These are phyloP conservation scores for Scheffersomyces segobiensis DNA, from an alignment of 1,139 yeast genomes.

Conservation along the genomic window DNA sequence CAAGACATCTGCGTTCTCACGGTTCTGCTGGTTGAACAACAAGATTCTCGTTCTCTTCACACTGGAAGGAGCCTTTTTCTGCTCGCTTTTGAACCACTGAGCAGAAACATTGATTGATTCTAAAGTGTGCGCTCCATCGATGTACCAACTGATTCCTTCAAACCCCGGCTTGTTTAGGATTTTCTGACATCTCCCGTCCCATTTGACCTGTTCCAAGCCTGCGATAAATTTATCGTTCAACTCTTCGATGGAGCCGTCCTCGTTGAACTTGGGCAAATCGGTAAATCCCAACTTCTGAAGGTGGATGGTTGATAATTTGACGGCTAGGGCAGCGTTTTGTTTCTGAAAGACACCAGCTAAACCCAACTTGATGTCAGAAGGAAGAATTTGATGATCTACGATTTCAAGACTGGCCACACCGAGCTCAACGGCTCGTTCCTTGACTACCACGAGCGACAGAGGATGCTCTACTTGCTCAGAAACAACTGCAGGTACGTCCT, in stretches of 20 bases:
- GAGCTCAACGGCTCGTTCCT: conserved; percentile 65
- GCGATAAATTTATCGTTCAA: conserved; percentile 57
- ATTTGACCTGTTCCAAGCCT: conserved; percentile 70
- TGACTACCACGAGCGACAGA: conserved; percentile 52
- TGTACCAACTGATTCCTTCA: conserved; percentile 63
- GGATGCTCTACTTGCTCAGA: conserved; percentile 55
- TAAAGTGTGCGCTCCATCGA: conserved; percentile 95
- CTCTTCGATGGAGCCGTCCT: conserved; percentile 18
- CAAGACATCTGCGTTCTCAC: conserved; percentile 72
- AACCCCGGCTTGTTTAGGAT: conserved; percentile 44
- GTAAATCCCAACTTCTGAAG: conserved; percentile 47
- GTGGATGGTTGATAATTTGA: conserved; percentile 68
- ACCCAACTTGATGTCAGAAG: conserved; percentile 56
- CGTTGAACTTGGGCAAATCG: conserved; percentile 23
- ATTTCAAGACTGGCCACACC: conserved; percentile 52
- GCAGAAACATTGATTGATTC: conserved; percentile 84
- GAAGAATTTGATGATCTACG: conserved; percentile 40
- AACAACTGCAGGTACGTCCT: conserved; percentile 65
- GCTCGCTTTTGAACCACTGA: conserved; percentile 62
- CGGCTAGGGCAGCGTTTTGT: conserved; percentile 85
- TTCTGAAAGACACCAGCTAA: conserved; percentile 85
- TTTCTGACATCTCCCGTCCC: conserved; percentile 96
- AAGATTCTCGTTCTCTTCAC: conserved; percentile 42
- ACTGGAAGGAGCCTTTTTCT: conserved; percentile 3
- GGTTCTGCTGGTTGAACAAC: conserved; percentile 89